Conservation (phyloP, 139 green algal species). For the Cymbomonas tetramitiformis region DNA sequence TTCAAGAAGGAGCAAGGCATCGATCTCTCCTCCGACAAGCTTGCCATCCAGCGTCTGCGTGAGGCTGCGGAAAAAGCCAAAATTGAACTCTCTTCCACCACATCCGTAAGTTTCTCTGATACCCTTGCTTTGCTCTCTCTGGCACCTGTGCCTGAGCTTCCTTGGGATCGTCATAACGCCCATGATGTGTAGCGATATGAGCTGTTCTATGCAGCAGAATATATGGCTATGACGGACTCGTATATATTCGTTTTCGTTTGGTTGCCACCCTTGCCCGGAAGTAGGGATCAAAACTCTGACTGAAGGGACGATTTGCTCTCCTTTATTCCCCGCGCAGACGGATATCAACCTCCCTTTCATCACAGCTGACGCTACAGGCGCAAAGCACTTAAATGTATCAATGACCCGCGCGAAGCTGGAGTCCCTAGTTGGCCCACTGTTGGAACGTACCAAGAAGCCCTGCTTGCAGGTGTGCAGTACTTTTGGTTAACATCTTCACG, state of each 20-base stretch:
- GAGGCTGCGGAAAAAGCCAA: conserved; percentile 93
- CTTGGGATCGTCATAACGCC: too few species aligned
- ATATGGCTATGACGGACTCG: too few species aligned
- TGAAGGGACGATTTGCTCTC: background rate
- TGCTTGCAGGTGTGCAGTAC: too few species aligned
- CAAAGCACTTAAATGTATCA: conserved; percentile 67
- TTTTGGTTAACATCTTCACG: too few species aligned
- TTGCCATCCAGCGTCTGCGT: conserved; percentile 84
- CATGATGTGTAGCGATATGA: too few species aligned
- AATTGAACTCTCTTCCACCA: conserved; percentile 80
- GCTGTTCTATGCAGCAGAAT: too few species aligned
- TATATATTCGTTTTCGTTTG: too few species aligned
- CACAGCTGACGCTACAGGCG: conserved; percentile 76
- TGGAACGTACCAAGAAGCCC: conserved; percentile 82
- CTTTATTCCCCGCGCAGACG: conserved; percentile 42
- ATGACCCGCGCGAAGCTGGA: conserved; percentile 78
- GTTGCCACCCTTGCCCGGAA: too few species aligned
- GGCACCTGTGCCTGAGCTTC: too few species aligned
- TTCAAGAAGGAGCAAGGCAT: conserved; percentile 84
- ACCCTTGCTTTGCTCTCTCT: too few species aligned
- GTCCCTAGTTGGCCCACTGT: conserved; percentile 56
- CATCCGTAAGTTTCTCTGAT: too few species aligned
- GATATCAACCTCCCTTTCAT: conserved; percentile 99
- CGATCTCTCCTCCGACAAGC: conserved; percentile 79
- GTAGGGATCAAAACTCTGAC: too few species aligned